Conservation (phyloP, 1,284 basidiomycete genomes). For the Rhizoctonia solani region DNA sequence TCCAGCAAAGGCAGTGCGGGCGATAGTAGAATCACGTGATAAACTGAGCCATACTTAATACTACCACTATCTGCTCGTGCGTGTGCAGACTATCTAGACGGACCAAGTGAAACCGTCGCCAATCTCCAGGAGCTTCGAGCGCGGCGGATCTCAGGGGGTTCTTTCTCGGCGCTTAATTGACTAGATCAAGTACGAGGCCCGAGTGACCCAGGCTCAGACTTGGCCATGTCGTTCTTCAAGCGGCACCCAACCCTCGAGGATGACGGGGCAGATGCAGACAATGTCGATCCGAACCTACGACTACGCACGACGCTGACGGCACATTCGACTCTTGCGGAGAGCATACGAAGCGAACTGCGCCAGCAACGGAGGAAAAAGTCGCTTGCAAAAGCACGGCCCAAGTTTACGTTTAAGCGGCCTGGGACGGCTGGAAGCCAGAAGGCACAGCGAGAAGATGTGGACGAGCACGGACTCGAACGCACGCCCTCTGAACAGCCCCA, state of each 20-base stretch:
- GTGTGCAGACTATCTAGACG: too few species aligned
- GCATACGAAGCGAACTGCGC: constrained; percentile 74
- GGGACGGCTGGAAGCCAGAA: background rate
- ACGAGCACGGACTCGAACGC: constrained; percentile 27
- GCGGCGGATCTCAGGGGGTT: too few species aligned
- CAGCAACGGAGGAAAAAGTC: constrained; percentile 61
- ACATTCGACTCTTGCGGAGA: constrained; percentile 84
- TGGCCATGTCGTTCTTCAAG: constrained; percentile 28
- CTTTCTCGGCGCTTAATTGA: too few species aligned
- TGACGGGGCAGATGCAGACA: constrained; percentile 1
- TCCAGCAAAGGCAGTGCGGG: too few species aligned
- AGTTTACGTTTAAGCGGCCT: constrained; percentile 27
- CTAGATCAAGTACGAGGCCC: too few species aligned
- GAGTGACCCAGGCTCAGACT: background rate
- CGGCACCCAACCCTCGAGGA: constrained; percentile 20
- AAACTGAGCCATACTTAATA: too few species aligned
- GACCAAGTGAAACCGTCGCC: too few species aligned
- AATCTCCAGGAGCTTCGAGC: too few species aligned
- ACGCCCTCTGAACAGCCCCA: constrained; percentile 26
- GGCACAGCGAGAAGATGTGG: background rate
- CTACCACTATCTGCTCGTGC: too few species aligned
- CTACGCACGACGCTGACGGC: constrained; percentile 88
- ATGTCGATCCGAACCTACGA: constrained; percentile 81
- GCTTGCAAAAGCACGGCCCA: constrained; percentile 37
- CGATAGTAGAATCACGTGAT: too few species aligned